phyloP scores from a whole-genome alignment of 1,139 yeast species.

The Debaryomycetaceae sp. region DNA sequence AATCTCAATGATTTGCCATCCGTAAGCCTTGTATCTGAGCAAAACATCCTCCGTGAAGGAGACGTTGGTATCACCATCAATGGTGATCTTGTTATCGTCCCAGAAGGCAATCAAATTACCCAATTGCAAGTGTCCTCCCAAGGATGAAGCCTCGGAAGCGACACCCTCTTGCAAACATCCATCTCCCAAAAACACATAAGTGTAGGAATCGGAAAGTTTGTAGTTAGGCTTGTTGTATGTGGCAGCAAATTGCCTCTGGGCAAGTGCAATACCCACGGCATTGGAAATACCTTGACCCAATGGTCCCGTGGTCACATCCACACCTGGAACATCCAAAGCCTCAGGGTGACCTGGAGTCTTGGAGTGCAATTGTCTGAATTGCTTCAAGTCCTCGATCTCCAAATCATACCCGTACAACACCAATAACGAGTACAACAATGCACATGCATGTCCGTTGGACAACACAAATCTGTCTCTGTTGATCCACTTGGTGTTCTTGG shows the following conservation, averaged over 20 bases:
- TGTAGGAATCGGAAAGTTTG: constrained; percentile 68
- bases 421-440: constrained; percentile 80
- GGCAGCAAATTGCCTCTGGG: constrained; percentile 90
- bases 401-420: constrained; percentile 84
- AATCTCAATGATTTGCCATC: constrained; percentile 87
- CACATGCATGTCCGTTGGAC: constrained; percentile 97
- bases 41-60: constrained; percentile 95
- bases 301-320: constrained; percentile 98
- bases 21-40: constrained; percentile 85
- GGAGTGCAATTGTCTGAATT: constrained; percentile 87
- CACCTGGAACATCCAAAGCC: constrained; percentile 71
- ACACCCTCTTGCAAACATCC: constrained; percentile 99
- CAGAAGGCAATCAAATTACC: constrained; percentile 93
- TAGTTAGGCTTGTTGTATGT: constrained; percentile 87
- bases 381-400: constrained; percentile 81
- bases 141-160: constrained; percentile 87
- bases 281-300: constrained; percentile 97
- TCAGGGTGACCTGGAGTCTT: constrained; percentile 99
- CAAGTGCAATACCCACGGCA: constrained; percentile 97
- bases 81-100: constrained; percentile 97
- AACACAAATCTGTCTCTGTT: constrained; percentile 94
- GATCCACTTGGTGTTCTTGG: constrained; percentile 87
- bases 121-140: constrained; percentile 95
- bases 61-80: constrained; percentile 88
- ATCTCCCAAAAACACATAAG: constrained; percentile 87